Evolutionary conservation across 768 basidiomycete genomes (phyloP), one percentile per base, ranked within the genome.

Genomic region (Amanita molliuscula): DNA sequence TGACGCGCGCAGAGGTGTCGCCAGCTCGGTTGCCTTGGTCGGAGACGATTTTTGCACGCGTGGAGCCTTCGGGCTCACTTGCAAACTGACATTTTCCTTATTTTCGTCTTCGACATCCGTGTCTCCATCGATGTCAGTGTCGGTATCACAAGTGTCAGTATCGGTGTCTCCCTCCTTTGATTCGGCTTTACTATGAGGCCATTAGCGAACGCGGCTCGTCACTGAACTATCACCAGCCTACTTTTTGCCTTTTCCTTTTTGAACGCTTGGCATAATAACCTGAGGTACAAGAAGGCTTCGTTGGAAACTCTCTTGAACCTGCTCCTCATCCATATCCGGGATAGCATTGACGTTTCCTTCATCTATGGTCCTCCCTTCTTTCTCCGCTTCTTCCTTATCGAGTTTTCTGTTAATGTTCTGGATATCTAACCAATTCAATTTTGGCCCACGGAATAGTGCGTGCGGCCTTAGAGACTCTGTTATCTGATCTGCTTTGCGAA

Each of bases 271-370:
- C 48, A 48, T 40, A n/a, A 48, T 28, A 36, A 48, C 38, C 33
- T 48, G 48, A 13, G 48, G 48, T n/a, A 48, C 48, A 48, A 41
- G 13, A 15, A 21, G 21, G 36, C 48, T 48, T 41, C 36, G 28
- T 31, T n/a, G 25, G 9, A 36, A 41, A 15, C 8, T 15, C 6
- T 41, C 26, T 8, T 13, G 9, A 18, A 48, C 9, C 34, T 21
- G 38, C 7, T 37, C 28, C 18, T 26, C 26, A 9, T 9, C 23
- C 3, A 48, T 41, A 10, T 48, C 31, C 26, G 38, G 25, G 6
- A 29, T n/a, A 23, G 10, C 18, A 3, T 29, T 0, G 10, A 21
- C 37, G 1, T 6, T 36, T 11, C 7, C 34, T 8, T 37, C 33
- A 7, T 47, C 46, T 37, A 47, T 3, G 10, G 16, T 7, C 18